phyloP scores from a whole-genome alignment of 805 yeast species.

The Yarrowia deformans region DNA sequence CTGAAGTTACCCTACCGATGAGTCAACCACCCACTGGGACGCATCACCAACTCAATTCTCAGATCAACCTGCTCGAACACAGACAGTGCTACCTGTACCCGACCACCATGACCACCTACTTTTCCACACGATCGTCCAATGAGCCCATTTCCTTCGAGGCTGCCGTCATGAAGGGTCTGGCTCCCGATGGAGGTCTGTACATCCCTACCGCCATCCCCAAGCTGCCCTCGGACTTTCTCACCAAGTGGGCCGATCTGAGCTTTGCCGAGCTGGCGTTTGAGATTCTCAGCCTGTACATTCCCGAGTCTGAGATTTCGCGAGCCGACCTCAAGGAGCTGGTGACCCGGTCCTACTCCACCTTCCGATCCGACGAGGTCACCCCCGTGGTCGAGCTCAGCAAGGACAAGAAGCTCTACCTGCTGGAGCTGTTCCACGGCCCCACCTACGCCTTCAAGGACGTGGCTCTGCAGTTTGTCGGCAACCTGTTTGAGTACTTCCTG shows the following conservation, averaged over 20 bases:
- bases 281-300: conserved; percentile 80
- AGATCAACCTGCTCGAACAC: conserved; percentile 20
- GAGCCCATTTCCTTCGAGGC: conserved; percentile 48
- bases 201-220: conserved; percentile 84
- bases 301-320: conserved; percentile 73
- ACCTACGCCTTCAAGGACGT: conserved; percentile 99
- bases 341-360: conserved; percentile 82
- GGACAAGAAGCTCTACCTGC: conserved; percentile 65
- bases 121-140: conserved; percentile 53
- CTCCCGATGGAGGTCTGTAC: conserved; percentile 95
- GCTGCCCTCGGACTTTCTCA: conserved; percentile 62
- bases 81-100: background rate
- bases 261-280: conserved; percentile 89
- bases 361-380: conserved; percentile 86
- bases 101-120: conserved; percentile 45
- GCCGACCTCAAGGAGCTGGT: conserved; percentile 70
- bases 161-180: conserved; percentile 71
- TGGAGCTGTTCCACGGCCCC: conserved; percentile 98
- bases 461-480: conserved; percentile 97
- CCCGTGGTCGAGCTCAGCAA: conserved; percentile 73
- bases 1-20: conserved; percentile 35
- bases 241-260: conserved; percentile 73
- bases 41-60: conserved; percentile 10
- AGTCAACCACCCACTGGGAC: background rate
- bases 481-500: conserved; percentile 91